phyloP scores from a whole-genome alignment of 176 grass and related monocot species.

The Oryza glumipatula region DNA sequence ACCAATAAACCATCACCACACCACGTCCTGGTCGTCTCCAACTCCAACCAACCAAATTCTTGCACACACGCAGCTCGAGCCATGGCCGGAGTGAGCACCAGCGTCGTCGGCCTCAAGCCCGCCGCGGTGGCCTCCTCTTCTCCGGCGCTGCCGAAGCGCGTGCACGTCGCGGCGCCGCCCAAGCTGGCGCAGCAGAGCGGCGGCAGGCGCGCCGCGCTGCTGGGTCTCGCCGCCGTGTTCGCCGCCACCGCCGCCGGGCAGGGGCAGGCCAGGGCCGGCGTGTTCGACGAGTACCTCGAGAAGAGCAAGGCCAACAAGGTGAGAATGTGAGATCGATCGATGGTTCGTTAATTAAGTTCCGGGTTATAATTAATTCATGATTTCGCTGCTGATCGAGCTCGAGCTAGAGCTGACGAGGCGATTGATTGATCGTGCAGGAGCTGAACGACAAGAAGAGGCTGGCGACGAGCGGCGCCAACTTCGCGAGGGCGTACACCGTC shows the following conservation, averaged over 20 bases:
- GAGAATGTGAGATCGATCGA: no score
- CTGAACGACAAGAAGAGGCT: conserved; percentile 96
- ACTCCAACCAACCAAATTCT: background rate
- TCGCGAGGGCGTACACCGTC: conserved; percentile 88
- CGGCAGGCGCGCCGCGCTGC: conserved; percentile 59
- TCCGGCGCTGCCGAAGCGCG: background rate
- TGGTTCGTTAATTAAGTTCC: no score
- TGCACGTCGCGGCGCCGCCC: conserved; percentile 30
- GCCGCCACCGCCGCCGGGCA: conserved; percentile 46
- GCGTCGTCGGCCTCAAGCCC: conserved; percentile 65
- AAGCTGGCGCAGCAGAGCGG: background rate
- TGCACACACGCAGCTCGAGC: background rate
- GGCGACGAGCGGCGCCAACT: conserved; percentile 83
- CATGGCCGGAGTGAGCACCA: conserved; percentile 78
- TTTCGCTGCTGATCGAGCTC: no score
- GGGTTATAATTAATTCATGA: no score
- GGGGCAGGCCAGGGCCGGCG: conserved; percentile 55
- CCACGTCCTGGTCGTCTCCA: background rate
- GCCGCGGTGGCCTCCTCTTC: conserved; percentile 35
- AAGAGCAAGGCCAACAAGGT: conserved; percentile 94
- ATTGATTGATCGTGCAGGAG: conserved; percentile 46
- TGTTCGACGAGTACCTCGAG: conserved; percentile 95
- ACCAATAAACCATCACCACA: conserved; percentile 32
- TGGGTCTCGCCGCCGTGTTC: conserved; percentile 76
- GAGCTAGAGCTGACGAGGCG: background rate